Percentiles rank a stretch among this genome's conserved stretches.
Evolutionary conservation across 192 early-diverging fungal species (phyloP).

Genomic region (Diversispora eburnea): DNA sequence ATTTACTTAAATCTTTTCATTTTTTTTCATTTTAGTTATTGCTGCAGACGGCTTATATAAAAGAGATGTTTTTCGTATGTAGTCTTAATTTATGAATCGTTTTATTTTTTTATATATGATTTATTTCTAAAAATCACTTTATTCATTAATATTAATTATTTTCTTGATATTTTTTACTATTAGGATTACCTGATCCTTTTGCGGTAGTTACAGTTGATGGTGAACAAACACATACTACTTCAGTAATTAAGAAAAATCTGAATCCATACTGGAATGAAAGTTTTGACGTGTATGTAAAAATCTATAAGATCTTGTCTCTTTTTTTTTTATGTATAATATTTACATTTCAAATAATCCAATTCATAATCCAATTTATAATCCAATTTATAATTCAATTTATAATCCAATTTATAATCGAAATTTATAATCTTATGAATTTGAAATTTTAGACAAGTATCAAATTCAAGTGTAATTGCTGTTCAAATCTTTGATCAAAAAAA

Average conservation of each 20-base stretch:
- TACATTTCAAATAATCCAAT: neutral
- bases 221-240: constrained; percentile 91
- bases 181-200: constrained; percentile 91
- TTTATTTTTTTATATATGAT: neutral
- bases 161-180: neutral
- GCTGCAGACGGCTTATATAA: constrained; percentile 90
- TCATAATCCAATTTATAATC: too few relatives aligned
- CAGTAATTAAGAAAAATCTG: constrained; percentile 79
- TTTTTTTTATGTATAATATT: neutral
- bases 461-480: constrained; percentile 78
- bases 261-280: constrained; percentile 97
- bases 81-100: neutral
- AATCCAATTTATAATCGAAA: too few relatives aligned
- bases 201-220: constrained; percentile 94
- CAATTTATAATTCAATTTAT: too few relatives aligned
- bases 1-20: neutral
- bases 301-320: too few relatives aligned
- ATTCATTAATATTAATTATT: neutral
- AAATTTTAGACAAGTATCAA: constrained; percentile 58
- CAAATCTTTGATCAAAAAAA: constrained; percentile 99
- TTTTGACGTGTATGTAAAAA: constrained; percentile 63
- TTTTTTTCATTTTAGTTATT: constrained; percentile 55
- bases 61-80: constrained; percentile 84
- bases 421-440: neutral
- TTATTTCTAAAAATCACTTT: neutral